These are phyloP conservation scores for Neurospora sp. DNA, from an alignment of 495 filamentous ascomycete species.

Conservation along the genomic window DNA sequence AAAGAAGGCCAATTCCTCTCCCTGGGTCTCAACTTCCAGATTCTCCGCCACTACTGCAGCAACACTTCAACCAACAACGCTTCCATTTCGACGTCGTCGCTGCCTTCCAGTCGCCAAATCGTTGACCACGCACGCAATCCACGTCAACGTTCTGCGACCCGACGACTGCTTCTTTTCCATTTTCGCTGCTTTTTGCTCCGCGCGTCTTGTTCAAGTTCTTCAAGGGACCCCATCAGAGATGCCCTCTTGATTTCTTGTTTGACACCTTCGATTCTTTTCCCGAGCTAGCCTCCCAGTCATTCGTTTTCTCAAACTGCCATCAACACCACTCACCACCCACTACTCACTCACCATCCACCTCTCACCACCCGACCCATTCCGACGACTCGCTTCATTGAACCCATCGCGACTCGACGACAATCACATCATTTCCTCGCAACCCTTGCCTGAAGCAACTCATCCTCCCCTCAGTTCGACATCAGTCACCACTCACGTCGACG, in stretches of 20 bases:
- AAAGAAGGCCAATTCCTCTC: not conserved
- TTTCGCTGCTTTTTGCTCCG: not conserved
- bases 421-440: not conserved
- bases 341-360: not conserved
- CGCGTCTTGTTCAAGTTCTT: not conserved
- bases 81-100: conserved; percentile 1
- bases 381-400: conserved; percentile 3
- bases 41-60: not conserved
- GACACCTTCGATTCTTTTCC: conserved; percentile 25
- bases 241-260: conserved; percentile 8
- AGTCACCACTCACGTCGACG: not conserved
- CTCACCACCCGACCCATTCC: not conserved
- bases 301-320: conserved; percentile 29
- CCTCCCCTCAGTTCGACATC: not conserved
- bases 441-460: not conserved
- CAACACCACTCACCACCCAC: conserved; percentile 4
- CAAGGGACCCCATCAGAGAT: not conserved
- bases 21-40: not conserved
- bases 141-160: not conserved
- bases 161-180: not conserved
- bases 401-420: not conserved
- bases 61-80: conserved; percentile 2
- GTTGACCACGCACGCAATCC: not conserved
- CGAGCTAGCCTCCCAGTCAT: conserved; percentile 42
- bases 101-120: not conserved